A percentile compares a stretch with the other conserved stretches of the same genome.
phyloP scores from a whole-genome alignment of 176 grass and related monocot species.

The Carex cristatella region DNA sequence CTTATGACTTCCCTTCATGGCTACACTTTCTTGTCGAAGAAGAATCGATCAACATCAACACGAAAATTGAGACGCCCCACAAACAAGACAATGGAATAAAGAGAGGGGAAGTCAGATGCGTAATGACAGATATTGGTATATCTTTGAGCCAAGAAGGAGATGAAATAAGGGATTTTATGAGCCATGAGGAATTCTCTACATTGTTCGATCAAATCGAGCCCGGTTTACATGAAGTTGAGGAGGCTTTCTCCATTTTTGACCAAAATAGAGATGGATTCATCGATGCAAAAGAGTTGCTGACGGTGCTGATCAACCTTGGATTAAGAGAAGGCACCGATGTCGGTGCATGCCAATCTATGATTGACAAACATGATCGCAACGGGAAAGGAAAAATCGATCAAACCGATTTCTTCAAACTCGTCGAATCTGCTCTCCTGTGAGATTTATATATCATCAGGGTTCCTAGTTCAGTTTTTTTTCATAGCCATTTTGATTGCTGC shows the following conservation, averaged over 20 bases:
- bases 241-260: conserved; percentile 70
- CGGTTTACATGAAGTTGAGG: conserved; percentile 56
- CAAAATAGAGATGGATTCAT: conserved; percentile 61
- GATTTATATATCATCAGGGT: background rate
- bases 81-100: background rate
- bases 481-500: background rate
- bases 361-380: conserved; percentile 25
- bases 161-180: conserved; percentile 17
- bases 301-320: conserved; percentile 43
- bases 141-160: background rate
- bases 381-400: conserved; percentile 28
- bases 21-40: background rate
- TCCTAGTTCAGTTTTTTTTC: background rate
- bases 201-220: conserved; percentile 77
- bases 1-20: background rate
- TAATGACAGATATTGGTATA: background rate
- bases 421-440: conserved; percentile 29
- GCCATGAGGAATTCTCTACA: conserved; percentile 21
- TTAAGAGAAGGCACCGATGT: conserved; percentile 33
- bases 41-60: background rate
- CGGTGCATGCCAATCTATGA: conserved; percentile 49
- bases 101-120: background rate
- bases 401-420: conserved; percentile 30
- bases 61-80: background rate
- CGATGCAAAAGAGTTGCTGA: conserved; percentile 48